Evolutionary conservation across 2,329 filamentous ascomycete genomes (phyloP), one percentile per base, ranked within the genome.

Genomic region (Achaetomium macrosporum): DNA sequence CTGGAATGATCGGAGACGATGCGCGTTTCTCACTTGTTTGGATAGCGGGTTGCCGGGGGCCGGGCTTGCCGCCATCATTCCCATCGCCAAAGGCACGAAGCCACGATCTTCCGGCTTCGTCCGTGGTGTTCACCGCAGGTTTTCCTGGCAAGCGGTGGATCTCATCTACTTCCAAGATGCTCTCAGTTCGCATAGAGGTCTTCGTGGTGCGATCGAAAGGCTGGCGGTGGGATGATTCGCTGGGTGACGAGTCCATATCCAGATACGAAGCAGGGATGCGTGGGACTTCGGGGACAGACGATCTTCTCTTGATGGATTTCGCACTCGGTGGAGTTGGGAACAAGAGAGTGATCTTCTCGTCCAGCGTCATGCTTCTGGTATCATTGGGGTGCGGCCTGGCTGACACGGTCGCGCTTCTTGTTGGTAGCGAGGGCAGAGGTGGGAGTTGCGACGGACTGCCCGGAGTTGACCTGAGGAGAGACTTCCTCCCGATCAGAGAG

Each of bases 281-380:
- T 7, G 75, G 75, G 37, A 78, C 57, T 3, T 73, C 69, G 11
- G 76, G 76, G 13, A 78, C 69, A 2, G 71, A 71, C 4, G 72
- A 73, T 51, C 68, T 68, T 9, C 69, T 68, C 33, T 58, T 65
- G 6, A 42, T 53, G 6, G 49, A 19, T 50, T 55, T 51, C 5
- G 56, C 57, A 49, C 65, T 65, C 44, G 67, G 55, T 46, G 72
- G 65, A 8, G 66, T 63, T 3, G 74, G 69, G 57, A 78, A 79
- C 20, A 82, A 65, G 5, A 79, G 63, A 1, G 71, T 67, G 68
- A 82, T 77, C 63, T 81, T 82, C 59, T 82, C 79, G 47, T 81
- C 70, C 55, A 79, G 74, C 0, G 76, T 79, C 78, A 81, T 82
- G 61, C 76, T 81, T 64, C 74, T 76, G 3, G 76, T 79, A 55